These are phyloP conservation scores for Phytophthora vignae DNA, from an alignment of 352 stramenopile genomes.

Conservation along the genomic window DNA sequence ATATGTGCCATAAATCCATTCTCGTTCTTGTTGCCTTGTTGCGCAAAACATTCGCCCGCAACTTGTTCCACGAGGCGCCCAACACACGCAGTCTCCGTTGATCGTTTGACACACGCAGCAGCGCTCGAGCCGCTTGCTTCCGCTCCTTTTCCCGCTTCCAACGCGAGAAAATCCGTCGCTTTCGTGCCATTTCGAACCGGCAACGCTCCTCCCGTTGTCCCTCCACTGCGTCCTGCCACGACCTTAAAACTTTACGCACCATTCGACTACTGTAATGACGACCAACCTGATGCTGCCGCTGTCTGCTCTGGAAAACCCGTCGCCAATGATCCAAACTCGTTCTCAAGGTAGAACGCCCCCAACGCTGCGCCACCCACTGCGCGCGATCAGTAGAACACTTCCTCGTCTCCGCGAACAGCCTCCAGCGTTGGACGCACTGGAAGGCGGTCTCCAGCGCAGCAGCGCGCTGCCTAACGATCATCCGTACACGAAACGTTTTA, in stretches of 20 bases:
- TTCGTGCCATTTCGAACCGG: slow-evolving; percentile 19
- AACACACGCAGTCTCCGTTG: slow-evolving; percentile 24
- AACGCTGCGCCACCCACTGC: slow-evolving; percentile 51
- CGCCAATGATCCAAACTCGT: slow-evolving; percentile 38
- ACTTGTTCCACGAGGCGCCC: slow-evolving; percentile 10
- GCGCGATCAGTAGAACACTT: slow-evolving; percentile 39
- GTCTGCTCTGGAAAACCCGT: slow-evolving; percentile 1
- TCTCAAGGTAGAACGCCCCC: slow-evolving; percentile 27
- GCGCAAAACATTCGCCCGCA: slow-evolving; percentile 12
- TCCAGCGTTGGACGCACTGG: slow-evolving; percentile 58
- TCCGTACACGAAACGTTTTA: slow-evolving; percentile 25
- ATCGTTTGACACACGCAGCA: slow-evolving; percentile 11
- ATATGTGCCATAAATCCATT: slow-evolving; percentile 9
- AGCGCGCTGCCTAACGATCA: slow-evolving; percentile 31
- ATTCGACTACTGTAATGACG: background rate
- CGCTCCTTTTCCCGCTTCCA: slow-evolving; percentile 23
- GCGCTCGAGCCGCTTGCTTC: slow-evolving; percentile 20
- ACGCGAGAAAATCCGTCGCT: slow-evolving; percentile 6
- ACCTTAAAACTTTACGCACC: slow-evolving; percentile 9
- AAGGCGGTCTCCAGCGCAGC: slow-evolving; percentile 45
- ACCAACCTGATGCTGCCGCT: slow-evolving; percentile 9
- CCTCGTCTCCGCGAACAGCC: slow-evolving; percentile 30
- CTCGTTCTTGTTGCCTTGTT: slow-evolving; percentile 8
- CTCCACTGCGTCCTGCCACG: slow-evolving; percentile 12
- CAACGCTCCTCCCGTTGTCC: slow-evolving; percentile 3